Conservation (phyloP, 225 moss, liverwort and hornwort genomes). For the Neckera pumila region DNA sequence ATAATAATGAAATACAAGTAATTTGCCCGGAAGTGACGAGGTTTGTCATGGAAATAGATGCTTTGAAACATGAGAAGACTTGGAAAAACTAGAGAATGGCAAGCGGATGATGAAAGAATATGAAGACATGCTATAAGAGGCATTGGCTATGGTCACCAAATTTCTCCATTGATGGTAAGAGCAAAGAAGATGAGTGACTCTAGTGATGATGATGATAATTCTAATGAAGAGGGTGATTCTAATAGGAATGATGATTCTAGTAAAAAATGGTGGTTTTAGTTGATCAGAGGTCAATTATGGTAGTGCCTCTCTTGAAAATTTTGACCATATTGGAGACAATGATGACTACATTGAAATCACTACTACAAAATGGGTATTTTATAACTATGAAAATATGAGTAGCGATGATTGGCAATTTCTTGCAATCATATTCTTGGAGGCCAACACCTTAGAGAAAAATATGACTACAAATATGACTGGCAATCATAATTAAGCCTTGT, state of each 20-base stretch:
- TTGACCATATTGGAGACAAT: too few species aligned
- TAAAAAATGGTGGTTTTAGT: background rate
- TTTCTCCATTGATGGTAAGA: background rate
- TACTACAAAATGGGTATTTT: too few species aligned
- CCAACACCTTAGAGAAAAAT: too few species aligned
- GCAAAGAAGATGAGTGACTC: background rate
- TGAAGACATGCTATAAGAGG: background rate
- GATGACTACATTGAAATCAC: too few species aligned
- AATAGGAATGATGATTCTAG: background rate
- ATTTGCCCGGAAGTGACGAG: background rate
- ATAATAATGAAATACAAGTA: background rate
- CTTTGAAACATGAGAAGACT: constrained; percentile 6
- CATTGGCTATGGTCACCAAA: background rate
- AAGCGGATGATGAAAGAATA: background rate
- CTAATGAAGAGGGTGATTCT: background rate
- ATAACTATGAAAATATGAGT: too few species aligned
- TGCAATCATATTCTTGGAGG: too few species aligned
- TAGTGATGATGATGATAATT: background rate
- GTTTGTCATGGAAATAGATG: background rate
- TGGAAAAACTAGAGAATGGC: background rate
- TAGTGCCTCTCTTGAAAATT: too few species aligned
- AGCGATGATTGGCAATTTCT: too few species aligned
- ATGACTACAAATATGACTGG: too few species aligned
- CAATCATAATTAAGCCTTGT: too few species aligned
- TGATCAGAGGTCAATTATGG: too few species aligned